Evolutionary conservation across 768 basidiomycete species (phyloP).

Genomic region (Lyophyllum semitale): DNA sequence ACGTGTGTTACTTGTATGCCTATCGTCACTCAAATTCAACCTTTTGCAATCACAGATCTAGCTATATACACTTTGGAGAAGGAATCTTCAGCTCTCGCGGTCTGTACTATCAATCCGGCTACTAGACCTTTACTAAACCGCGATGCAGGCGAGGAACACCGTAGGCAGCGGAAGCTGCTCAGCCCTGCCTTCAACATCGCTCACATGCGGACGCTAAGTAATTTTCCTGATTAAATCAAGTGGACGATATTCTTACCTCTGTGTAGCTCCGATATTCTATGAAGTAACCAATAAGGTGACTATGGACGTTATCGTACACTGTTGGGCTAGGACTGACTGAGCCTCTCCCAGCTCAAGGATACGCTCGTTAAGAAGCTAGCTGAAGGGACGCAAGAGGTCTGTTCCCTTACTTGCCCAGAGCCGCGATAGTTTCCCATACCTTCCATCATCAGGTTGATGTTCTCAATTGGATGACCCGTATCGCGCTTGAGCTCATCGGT

Average conservation of each 20-base stretch:
- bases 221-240: not conserved
- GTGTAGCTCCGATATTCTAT: constrained; percentile 11
- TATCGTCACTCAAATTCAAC: constrained; percentile 17
- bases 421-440: not conserved
- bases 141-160: constrained; percentile 13
- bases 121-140: not conserved
- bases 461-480: constrained; percentile 16
- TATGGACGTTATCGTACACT: not conserved
- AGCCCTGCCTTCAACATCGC: constrained; percentile 10
- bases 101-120: not conserved
- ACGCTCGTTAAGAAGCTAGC: constrained; percentile 1
- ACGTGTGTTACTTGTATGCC: not conserved
- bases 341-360: constrained; percentile 1
- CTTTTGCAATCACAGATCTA: no score
- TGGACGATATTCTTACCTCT: no score
- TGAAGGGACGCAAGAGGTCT: constrained; percentile 10
- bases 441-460: constrained; percentile 13
- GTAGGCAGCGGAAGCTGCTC: constrained; percentile 13
- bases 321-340: not conserved
- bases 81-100: constrained; percentile 4
- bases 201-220: constrained; percentile 4
- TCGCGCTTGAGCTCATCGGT: constrained; percentile 16
- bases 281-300: constrained; percentile 16
- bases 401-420: not conserved
- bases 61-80: not conserved